Conservation (phyloP, 2,329 filamentous ascomycete species). For the Plectosphaerella cucumerina region DNA sequence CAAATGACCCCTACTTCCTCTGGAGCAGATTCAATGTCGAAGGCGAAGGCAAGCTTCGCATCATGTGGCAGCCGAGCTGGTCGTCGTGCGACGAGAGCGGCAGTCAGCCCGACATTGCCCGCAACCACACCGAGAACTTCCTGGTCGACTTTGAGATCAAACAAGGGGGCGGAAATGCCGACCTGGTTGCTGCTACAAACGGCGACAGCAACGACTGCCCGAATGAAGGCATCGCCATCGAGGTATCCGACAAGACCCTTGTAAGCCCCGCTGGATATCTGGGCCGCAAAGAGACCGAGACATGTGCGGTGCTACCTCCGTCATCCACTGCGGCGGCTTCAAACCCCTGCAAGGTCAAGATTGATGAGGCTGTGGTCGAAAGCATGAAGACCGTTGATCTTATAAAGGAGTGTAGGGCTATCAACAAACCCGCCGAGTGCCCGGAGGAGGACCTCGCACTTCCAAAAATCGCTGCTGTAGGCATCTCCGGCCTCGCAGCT, state of each 20-base stretch:
- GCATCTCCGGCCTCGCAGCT: slow-evolving; percentile 6
- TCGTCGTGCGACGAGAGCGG: slow-evolving; percentile 8
- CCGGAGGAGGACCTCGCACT: slow-evolving; percentile 6
- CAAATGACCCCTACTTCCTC: slow-evolving; percentile 9
- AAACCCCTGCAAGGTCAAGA: slow-evolving; percentile 14
- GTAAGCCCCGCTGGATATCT: background rate
- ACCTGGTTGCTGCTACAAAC: slow-evolving; percentile 10
- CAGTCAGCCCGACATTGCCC: background rate
- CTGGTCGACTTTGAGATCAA: slow-evolving; percentile 11
- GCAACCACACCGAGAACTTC: slow-evolving; percentile 7
- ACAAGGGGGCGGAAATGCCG: slow-evolving; percentile 7
- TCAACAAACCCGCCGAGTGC: slow-evolving; percentile 11
- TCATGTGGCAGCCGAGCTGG: slow-evolving; percentile 6
- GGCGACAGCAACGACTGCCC: slow-evolving; percentile 1
- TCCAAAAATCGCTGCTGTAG: slow-evolving; percentile 5
- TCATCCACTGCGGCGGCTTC: slow-evolving; percentile 6
- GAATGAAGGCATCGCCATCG: slow-evolving; percentile 5
- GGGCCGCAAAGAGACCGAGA: background rate
- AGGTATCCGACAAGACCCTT: slow-evolving; percentile 10
- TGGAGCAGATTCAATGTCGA: slow-evolving; percentile 6
- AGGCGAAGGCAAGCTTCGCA: slow-evolving; percentile 6
- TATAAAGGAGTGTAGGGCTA: slow-evolving; percentile 5
- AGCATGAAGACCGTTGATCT: slow-evolving; percentile 11
- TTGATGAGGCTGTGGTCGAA: slow-evolving; percentile 11
- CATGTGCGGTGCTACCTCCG: slow-evolving; percentile 6